Base-by-base conservation (phyloP, 176 grass and related monocot genomes). In the Leersia perrieri region DNA sequence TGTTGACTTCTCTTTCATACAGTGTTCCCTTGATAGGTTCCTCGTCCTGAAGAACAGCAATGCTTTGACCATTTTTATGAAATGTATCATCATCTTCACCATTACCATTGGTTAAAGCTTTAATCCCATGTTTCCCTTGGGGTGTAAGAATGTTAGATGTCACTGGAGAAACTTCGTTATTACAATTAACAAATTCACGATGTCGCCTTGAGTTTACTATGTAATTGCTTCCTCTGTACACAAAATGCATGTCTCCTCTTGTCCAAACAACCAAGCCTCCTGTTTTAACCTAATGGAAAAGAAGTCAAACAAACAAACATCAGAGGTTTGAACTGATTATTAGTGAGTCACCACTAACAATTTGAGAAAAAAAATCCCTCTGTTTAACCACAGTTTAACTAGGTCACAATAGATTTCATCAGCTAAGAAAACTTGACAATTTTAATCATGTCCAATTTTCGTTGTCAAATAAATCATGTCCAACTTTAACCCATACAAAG, bases 1-100 rank as follows among this genome's bases (percentile, higher is more conserved):
- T 91, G 87, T 93, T 75, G 15, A 85, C 74, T 85, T 95, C 92
- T 78, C 96, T 95, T 79, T 95, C 96, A 86, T 95, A 93, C 2
- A 93, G 82, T 53, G 90, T 92, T 73, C 86, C 90, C 72, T 75
- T 8, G 68, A 90, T 12, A 77, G 73, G 62, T 38, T 80, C 32
- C 22, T 85, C 83, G 70, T 74, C 84, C 32, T 82, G 75, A 7
- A 4, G 60, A 53, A 36, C 68, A 86, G 9, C 55, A 61, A 57
- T 34, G 35, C 44, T 75, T 61, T 57, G 77, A 77, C 31, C 20
- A 8, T 28, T 72, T 38, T 7, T 51, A 76, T 51, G 39, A 20
- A 65, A 80, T 57, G 14, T 0, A 80, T 39, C 47, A 62, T 62
- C n/a, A 26, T 5, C 64, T 33, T 75, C 57, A 57, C 4, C 42